Base-by-base conservation (phyloP, 2,329 filamentous ascomycete species). In the Corinectria fuckeliana region DNA sequence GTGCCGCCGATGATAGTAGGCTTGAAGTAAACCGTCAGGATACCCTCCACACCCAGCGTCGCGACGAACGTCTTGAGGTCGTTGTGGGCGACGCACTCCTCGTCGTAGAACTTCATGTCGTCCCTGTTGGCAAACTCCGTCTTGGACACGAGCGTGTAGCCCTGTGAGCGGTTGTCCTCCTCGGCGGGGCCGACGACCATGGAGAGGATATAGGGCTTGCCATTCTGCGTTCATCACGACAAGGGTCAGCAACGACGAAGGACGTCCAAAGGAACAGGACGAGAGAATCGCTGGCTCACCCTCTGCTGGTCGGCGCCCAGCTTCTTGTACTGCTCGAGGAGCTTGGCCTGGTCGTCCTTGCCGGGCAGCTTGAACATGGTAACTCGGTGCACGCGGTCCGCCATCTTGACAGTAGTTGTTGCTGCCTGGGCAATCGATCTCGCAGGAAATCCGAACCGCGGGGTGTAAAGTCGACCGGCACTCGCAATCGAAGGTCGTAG, bases 71-170 rank as follows among this genome's bases (percentile, higher is more conserved):
- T 69, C 73, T 80, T 82, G 58, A 83, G 74, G 21, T 62, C 71
- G 56, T 69, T 66, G 63, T 83, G 81, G 2, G 78, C 79, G n/a
- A 68, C 58, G 66, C 80, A 82, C 53, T 72, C 79, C 9, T 79
- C 78, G 72, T 91, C 89, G 72, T 91, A 92, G 76, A 84, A 92
- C 66, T 85, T 80, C 84, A 91, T 87, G 72, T 91, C 89, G 11
- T 88, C 88, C 54, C 86, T 69, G 59, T 77, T 87, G 44, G 82
- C 81, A 70, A 92, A 92, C 45, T 85, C 83, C 38, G 83, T 87
- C 72, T 87, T 84, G 48, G 84, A 84, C 14, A 85, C 81, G 52
- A 91, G 69, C 7, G 87, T 91, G 78, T 82, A 91, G 41, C 88
- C 89, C 73, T 89, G 84, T 65, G 80, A 82, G 26, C 88, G 85